These are phyloP conservation scores for Mrakia frigida DNA, from an alignment of 768 basidiomycete genomes.

Conservation along the genomic window DNA sequence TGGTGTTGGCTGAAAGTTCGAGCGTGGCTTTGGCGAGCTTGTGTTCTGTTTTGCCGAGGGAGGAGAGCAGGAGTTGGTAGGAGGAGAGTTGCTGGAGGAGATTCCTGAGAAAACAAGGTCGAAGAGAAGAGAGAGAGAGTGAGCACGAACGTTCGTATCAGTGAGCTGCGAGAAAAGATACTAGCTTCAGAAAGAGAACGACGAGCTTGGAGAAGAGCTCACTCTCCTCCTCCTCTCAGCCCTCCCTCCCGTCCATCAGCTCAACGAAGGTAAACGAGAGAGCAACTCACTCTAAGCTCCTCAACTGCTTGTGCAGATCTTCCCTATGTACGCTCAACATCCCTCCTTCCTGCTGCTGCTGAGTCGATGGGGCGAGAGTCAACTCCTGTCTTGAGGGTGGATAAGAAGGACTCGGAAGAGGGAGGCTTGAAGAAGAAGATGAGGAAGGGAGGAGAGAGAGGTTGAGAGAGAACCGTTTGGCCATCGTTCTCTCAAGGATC, in stretches of 20 bases:
- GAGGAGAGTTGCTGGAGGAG: slow-evolving; percentile 11
- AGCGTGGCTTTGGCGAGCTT: slow-evolving; percentile 4
- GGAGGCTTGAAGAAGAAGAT: neutral
- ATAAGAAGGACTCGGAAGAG: neutral
- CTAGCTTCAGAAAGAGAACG: neutral
- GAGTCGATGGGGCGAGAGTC: neutral
- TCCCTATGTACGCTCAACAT: neutral
- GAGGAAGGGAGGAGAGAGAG: neutral
- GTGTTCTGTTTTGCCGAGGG: slow-evolving; percentile 1
- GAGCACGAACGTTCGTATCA: neutral
- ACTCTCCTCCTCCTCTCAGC: neutral
- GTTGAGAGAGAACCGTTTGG: slow-evolving; percentile 21
- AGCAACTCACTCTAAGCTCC: slow-evolving; percentile 9
- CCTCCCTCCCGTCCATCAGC: neutral
- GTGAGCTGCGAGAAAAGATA: too few relatives aligned
- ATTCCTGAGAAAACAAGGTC: neutral
- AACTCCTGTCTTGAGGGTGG: too few relatives aligned
- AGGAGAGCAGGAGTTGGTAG: slow-evolving; percentile 7
- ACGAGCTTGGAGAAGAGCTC: neutral
- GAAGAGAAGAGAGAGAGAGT: neutral
- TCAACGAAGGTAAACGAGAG: neutral
- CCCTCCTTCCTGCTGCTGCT: neutral
- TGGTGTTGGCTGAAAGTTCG: neutral
- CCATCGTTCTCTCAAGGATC: neutral
- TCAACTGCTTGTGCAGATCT: slow-evolving; percentile 7